Base-by-base conservation (phyloP, 78 protist species). In the Monosiga brevicollis region DNA sequence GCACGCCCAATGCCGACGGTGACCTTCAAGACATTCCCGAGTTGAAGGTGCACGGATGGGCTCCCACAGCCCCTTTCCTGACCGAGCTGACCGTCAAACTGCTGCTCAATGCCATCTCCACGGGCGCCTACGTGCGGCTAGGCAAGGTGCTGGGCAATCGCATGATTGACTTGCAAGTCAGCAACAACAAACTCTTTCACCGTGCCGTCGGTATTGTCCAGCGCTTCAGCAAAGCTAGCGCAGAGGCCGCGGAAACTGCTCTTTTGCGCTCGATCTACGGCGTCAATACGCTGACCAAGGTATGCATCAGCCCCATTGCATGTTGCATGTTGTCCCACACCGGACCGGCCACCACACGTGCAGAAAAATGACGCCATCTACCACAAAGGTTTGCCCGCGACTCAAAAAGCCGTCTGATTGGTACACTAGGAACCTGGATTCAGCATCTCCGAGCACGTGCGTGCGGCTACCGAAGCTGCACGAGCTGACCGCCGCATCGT, bases 81-180 rank as follows among this genome's bases (percentile, higher is more conserved):
- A 32, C 74, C 6, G 92, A 90, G n/a, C 55, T 92, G 0, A 82
- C 93, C 38, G 43, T 88, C 37, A 94, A 94, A 73, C 72, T 87
- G 76, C 73, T 90, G 6, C 81, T 87, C 36, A 94, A 94, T 73
- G 43, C 91, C 41, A 39, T 94, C n/a, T 86, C 94, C 25, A 94
- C 96, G n/a, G 87, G 93, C 71, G 93, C 93, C 23, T 90, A 87
- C 72, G 88, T 92, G 32, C 72, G 73, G 43, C 42, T 43, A 10
- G 96, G 96, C 24, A 92, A 86, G 83, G 93, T 90, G 0, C 88
- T 73, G 78, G 55, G 73, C 23, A 94, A 94, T 43, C 75, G 84
- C 80, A 94, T 94, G 96, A 90, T 94, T 62, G 89, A 94, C 77
- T 40, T 94, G 34, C 83, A 86, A 32, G 76, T 94, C 25, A 87